Evolutionary conservation across 495 filamentous ascomycete genomes (phyloP), one percentile per base, ranked within the genome.

Genomic region (Cenococcum geophilum): DNA sequence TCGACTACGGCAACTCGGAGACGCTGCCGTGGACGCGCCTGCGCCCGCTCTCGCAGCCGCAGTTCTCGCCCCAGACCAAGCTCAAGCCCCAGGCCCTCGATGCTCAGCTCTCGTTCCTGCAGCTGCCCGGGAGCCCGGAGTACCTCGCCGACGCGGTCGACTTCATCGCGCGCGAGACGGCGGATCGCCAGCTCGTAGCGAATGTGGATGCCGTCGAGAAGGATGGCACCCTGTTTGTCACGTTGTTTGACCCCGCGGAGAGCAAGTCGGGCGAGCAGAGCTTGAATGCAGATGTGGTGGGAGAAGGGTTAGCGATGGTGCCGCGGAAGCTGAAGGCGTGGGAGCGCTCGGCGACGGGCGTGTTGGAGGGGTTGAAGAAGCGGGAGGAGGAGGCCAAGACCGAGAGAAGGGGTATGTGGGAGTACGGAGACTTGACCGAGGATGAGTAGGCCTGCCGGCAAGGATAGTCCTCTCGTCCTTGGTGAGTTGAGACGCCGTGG

Each of bases 1-100:
- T 97, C 63, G 95, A 99, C 75, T 99, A 92, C 73, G 95, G 95
- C 61, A 97, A 99, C 79, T 85, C 83, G 21, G 95, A 97, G 76
- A 82, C 83, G 68, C 76, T 92, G 37, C 85, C 91, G 2, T 97
- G 91, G 89, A 83, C 83, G 10, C 77, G 78, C 49, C 84, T 99
- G 23, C 86, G 93, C 22, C 82, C 92, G 27, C 80, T 97, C 32
- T 80, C 80, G 52, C 84, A 89, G 68, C 74, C 85, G 5, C 86
- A 92, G 70, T 97, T 96, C 80, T 80, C 79, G 12, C 74, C 80
- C 16, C 83, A 88, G 27, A 57, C 59, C 72, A 89, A 86, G 73
- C 84, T 99, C 35, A 88, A 86, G 67, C 76, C 89, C 0, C 95
- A 99, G 75, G 92, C 95, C 11, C 73, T 85, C 0, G 95, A 97